phyloP scores from a whole-genome alignment of 352 stramenopile species.

The Pythium grandisporangium region DNA sequence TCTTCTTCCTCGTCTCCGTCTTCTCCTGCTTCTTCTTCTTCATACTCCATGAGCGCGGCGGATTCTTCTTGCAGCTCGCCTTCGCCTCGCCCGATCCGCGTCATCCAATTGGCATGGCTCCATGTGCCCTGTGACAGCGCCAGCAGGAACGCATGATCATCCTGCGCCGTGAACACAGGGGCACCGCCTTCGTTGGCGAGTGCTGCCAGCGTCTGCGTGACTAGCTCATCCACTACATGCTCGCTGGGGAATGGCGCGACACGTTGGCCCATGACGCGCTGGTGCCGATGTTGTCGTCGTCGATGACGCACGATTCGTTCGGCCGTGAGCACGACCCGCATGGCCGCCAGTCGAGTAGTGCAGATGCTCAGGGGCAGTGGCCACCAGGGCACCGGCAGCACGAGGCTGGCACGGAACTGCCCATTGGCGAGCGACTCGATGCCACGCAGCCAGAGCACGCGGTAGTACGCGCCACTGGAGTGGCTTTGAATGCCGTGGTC shows the following conservation, averaged over 20 bases:
- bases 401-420: constrained; percentile 42
- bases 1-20: neutral
- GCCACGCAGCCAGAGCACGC: constrained; percentile 58
- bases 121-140: constrained; percentile 24
- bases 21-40: neutral
- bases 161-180: no score
- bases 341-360: constrained; percentile 35
- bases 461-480: constrained; percentile 21
- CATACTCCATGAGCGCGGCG: constrained; percentile 2
- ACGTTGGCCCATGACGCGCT: no score
- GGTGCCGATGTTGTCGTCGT: constrained; percentile 14
- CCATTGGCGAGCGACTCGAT: constrained; percentile 56
- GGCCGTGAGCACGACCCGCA: constrained; percentile 47
- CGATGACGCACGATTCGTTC: constrained; percentile 39
- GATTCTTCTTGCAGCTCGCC: constrained; percentile 42
- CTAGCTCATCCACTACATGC: no score
- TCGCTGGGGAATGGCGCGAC: no score
- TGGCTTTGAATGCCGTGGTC: constrained; percentile 15
- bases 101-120: constrained; percentile 36
- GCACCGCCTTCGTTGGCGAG: no score
- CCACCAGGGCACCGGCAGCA: constrained; percentile 25
- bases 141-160: constrained; percentile 33
- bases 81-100: constrained; percentile 20
- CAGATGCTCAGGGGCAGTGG: constrained; percentile 42
- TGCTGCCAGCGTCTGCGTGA: constrained; percentile 14